phyloP scores from a whole-genome alignment of 306 rosid genomes.

The Purshia tridentata region DNA sequence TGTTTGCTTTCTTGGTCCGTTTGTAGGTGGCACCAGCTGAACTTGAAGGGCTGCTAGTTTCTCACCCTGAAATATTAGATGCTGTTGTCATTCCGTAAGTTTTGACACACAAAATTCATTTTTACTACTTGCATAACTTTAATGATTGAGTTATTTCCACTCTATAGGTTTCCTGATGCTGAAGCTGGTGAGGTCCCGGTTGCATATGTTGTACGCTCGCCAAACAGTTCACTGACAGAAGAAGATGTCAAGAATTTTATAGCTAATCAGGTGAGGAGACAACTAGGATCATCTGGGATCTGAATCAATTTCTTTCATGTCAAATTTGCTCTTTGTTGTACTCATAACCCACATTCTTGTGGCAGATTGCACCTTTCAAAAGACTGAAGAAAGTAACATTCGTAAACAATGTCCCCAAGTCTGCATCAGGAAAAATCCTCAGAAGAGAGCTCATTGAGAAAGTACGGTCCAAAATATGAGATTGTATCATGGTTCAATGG shows the following conservation, averaged over 20 bases:
- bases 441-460: constrained; percentile 80
- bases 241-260: constrained; percentile 60
- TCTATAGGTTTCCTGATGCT: constrained; percentile 74
- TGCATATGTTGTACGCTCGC: constrained; percentile 72
- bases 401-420: constrained; percentile 68
- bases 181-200: constrained; percentile 93
- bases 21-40: constrained; percentile 95
- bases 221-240: constrained; percentile 74
- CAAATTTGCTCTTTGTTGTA: neutral
- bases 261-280: constrained; percentile 55
- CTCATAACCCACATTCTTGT: neutral
- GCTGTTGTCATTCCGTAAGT: constrained; percentile 98
- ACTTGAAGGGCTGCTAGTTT: constrained; percentile 86
- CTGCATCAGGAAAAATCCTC: constrained; percentile 84
- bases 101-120: neutral
- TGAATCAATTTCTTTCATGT: neutral
- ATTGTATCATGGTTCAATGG: neutral
- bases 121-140: neutral
- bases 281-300: neutral
- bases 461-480: constrained; percentile 64
- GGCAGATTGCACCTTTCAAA: constrained; percentile 87
- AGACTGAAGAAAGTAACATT: constrained; percentile 75
- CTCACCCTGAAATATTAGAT: constrained; percentile 90
- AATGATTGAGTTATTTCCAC: neutral
- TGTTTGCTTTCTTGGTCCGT: constrained; percentile 12